Base-by-base conservation (phyloP, 805 yeast species). In the Kuraishia molischiana region DNA sequence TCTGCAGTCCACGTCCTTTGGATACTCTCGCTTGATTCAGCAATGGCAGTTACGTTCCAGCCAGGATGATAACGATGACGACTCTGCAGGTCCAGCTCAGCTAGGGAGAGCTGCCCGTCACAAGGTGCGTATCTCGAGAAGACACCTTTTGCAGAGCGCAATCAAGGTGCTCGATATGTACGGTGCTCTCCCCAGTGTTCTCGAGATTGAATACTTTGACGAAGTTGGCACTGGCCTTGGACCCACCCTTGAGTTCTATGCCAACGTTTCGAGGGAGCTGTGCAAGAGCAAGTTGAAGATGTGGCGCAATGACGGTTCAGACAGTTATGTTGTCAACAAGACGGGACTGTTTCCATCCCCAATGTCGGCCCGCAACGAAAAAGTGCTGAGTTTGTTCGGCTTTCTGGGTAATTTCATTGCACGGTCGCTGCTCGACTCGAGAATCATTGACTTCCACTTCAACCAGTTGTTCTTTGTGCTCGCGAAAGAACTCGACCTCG, bases 171-270 rank as follows among this genome's bases (percentile, higher is more conserved):
- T 92, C 56, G 80, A 77, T 32, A 62, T 74, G 36, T 81, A 85
- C 53, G 95, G 92, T 0, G 61, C 83, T 0, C 69, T 79, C n/a
- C 87, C 95, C 1, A 81, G 86, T 21, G 65, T 84, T 4, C 60
- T 90, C 18, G 97, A 90, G 49, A 78, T 92, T 39, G 95, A 89
- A 53, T 90, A 83, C 50, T 76, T 70, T 44, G 87, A 81, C 45
- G 98, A 90, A 54, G 95, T 72, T 5, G 98, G 97, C n/a, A 80
- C 95, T 0, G 98, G 98, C 0, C 61, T 87, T 33, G 98, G 98
- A 0, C 98, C 98, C 3, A 90, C 98, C 0, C 64, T 89, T 44
- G 98, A 90, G 57, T 90, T 92, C 52, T 90, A 86, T 51, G 77
- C 97, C 0, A 64, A 69, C 13, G 86, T 85, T 2, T 86, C 96